Base-by-base conservation (phyloP, 1,139 yeast genomes). In the Candida tetrigidarum region DNA sequence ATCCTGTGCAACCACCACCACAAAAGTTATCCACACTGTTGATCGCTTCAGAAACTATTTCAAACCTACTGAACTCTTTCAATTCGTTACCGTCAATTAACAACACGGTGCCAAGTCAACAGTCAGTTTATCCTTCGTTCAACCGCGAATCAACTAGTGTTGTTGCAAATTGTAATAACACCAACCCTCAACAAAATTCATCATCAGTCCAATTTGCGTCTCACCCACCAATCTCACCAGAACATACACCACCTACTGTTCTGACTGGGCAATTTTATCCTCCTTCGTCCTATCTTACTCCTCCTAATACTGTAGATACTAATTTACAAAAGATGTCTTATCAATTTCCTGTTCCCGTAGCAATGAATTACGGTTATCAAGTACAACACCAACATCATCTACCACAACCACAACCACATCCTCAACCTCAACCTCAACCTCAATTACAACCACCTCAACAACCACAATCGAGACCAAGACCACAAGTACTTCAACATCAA, bases 81-180 rank as follows among this genome's bases (percentile, higher is more conserved):
- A 32, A 32, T 14, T 18, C 36, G 10, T 19, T 32, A 20, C 36
- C 36, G 6, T 32, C n/a, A 6, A 32, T 19, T 32, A 10, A 11
- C 19, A 10, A 11, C 14, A 7, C 25, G 14, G 23, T 32, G 11
- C n/a, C 36, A 11, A 5, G 15, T 8, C 36, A 32, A 2, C 36
- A 32, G 25, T 25, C 25, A n/a, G 15, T 19, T n/a, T n/a, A 32
- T 3, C 12, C 22, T 7, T 12, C 23, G 25, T 32, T 32, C 16
- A 23, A 32, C 18, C 36, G 36, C 36, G 36, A 32, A 32, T 32
- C 16, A 19, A 7, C 23, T n/a, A 19, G 36, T 19, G 36, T 14
- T 32, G 36, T 25, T n/a, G n/a, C n/a, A n/a, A n/a, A n/a, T n/a
- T n/a, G n/a, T 18, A 19, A 19, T 20, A 32, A 8, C 6, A 19